phyloP scores from a whole-genome alignment of 192 early-diverging fungal genomes.

The Phlyctochytrium planicorne region DNA sequence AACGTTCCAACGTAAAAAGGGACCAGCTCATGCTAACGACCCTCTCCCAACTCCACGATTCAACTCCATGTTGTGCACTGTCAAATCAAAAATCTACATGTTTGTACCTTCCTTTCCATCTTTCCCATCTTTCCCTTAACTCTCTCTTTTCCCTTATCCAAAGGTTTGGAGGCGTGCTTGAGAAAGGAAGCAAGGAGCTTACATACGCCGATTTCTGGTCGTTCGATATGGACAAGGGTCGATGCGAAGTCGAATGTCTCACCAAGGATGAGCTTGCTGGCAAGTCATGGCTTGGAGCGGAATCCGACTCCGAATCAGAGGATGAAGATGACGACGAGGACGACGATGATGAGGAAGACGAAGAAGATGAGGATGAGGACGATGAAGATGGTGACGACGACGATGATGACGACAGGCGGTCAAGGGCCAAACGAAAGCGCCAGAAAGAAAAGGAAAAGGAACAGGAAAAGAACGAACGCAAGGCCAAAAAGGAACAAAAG shows the following conservation, averaged over 20 bases:
- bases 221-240: slow-evolving; percentile 65
- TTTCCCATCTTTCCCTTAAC: neutral
- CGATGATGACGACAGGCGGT: neutral
- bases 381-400: slow-evolving; percentile 26
- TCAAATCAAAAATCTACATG: slow-evolving; percentile 53
- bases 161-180: slow-evolving; percentile 63
- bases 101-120: slow-evolving; percentile 16
- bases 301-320: slow-evolving; percentile 27
- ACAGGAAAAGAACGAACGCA: slow-evolving; percentile 13
- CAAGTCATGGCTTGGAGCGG: slow-evolving; percentile 50
- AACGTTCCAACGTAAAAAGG: slow-evolving; percentile 18
- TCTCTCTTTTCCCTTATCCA: neutral
- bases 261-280: slow-evolving; percentile 44
- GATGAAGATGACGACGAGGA: slow-evolving; percentile 31
- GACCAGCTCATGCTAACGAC: neutral
- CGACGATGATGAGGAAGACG: slow-evolving; percentile 32
- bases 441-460: slow-evolving; percentile 29
- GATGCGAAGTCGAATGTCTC: slow-evolving; percentile 51
- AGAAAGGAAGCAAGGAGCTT: slow-evolving; percentile 59
- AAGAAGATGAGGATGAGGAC: slow-evolving; percentile 33
- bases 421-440: neutral
- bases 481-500: slow-evolving; percentile 30
- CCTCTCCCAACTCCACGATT: slow-evolving; percentile 59
- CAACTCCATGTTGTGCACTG: slow-evolving; percentile 66
- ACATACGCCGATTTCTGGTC: slow-evolving; percentile 62